Evolutionary conservation across 2,329 filamentous ascomycete genomes (phyloP).

Genomic region (Sphaceloma murrayae): DNA sequence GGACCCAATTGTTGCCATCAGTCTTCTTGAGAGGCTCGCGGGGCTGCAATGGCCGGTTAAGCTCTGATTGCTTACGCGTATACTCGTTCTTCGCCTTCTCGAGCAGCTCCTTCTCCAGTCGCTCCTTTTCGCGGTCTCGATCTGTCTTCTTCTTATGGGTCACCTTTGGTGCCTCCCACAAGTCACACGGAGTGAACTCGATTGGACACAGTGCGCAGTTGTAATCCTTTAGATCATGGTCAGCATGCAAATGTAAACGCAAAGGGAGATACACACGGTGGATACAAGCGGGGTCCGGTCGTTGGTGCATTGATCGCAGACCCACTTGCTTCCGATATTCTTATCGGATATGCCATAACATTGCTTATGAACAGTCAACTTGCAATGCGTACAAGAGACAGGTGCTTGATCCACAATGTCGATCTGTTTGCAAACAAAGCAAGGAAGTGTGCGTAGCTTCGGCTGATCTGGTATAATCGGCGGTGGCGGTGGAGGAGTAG

Average conservation of each 20-base stretch:
- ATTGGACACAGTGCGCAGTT: conserved; percentile 88
- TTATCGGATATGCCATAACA: conserved; percentile 80
- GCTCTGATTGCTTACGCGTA: conserved; percentile 69
- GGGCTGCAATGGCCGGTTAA: conserved; percentile 72
- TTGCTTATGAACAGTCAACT: conserved; percentile 78
- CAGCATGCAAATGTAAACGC: conserved; percentile 18
- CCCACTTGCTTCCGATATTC: conserved; percentile 59
- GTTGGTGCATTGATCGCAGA: conserved; percentile 91
- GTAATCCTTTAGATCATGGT: conserved; percentile 56
- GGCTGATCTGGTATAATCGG: conserved; percentile 65
- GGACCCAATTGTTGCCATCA: conserved; percentile 95
- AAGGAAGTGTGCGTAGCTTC: conserved; percentile 68
- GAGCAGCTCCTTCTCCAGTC: conserved; percentile 73
- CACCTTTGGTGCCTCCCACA: conserved; percentile 71
- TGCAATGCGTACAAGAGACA: conserved; percentile 75
- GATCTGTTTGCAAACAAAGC: conserved; percentile 69
- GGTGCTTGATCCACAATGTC: conserved; percentile 59
- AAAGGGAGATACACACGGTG: conserved; percentile 47
- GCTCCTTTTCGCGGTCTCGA: conserved; percentile 81
- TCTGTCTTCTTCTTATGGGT: conserved; percentile 84
- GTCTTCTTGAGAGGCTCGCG: conserved; percentile 89
- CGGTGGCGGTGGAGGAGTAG: conserved; percentile 47
- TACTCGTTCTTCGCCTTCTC: conserved; percentile 73
- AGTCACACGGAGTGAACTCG: conserved; percentile 68
- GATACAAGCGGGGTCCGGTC: conserved; percentile 87